These are phyloP conservation scores for Paramecium pentaurelia DNA, from an alignment of 73 alveolate genomes.

Conservation along the genomic window DNA sequence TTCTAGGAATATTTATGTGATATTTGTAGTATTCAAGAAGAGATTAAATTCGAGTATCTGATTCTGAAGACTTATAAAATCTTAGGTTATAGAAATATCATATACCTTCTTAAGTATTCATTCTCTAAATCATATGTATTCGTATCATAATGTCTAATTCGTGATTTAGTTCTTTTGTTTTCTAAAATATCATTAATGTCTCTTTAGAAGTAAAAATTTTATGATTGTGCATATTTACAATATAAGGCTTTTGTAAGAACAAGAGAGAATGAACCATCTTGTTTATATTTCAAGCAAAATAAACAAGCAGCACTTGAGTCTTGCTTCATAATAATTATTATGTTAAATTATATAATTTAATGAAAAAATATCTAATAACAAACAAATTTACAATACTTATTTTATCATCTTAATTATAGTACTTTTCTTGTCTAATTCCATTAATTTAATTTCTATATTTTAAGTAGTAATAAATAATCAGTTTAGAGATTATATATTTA, in stretches of 20 bases:
- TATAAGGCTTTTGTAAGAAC: slow-evolving; percentile 15
- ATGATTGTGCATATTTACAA: slow-evolving; percentile 13
- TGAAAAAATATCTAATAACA: neutral
- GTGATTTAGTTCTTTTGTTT: neutral
- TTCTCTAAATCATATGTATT: neutral
- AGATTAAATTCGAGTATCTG: neutral
- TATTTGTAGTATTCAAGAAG: slow-evolving; percentile 28
- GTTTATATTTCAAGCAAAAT: neutral
- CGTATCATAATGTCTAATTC: neutral
- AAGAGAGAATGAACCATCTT: slow-evolving; percentile 19
- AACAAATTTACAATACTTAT: neutral
- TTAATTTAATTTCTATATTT: too few relatives aligned
- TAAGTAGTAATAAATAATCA: too few relatives aligned
- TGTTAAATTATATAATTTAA: neutral
- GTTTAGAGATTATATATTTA: too few relatives aligned
- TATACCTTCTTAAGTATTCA: slow-evolving; percentile 18
- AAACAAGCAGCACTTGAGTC: neutral
- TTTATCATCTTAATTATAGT: too few relatives aligned
- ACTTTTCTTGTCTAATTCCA: too few relatives aligned
- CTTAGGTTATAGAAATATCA: neutral
- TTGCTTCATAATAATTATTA: neutral
- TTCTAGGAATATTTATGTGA: slow-evolving; percentile 19
- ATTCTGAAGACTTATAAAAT: neutral
- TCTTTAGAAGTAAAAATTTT: neutral
- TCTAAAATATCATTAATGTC: slow-evolving; percentile 36